Evolutionary conservation across 176 grass and related monocot species (phyloP), one percentile per base, ranked within the genome.

Genomic region (Cymbopogon citratus): DNA sequence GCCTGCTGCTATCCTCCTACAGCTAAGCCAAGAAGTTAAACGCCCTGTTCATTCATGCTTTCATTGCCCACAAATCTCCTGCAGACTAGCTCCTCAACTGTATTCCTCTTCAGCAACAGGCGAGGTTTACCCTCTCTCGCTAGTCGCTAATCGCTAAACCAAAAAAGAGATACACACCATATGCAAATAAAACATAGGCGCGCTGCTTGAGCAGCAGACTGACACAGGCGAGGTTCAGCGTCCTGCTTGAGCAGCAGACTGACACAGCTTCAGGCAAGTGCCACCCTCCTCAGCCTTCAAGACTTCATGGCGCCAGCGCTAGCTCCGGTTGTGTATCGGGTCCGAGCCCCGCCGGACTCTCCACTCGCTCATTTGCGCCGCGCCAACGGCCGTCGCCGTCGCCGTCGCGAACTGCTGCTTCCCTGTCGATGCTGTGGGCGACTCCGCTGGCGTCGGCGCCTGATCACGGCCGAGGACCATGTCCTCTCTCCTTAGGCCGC

Each of bases 271-370:
- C 74, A 76, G 34, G 51, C 26, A 77, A 71, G 52, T 38, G 48
- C 26, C 48, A 57, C 26, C 63, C 62, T 41, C 9, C 51, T 70
- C 74, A 46, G 49, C 33, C 33, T 6, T 70, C 74, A 35, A 29
- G 52, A 33, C 49, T 7, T 24, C 61, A 18, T 5, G 60, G 59
- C 24, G 24, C 11, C n/a, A 1, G n/a, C 41, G 9, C 80, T 57
- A 87, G 77, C 77, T 91, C 77, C 89, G 56, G 85, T 91, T 91
- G 81, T 91, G 89, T 87, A 91, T 91, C 15, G 89, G 89, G 28
- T 91, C 85, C 0, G 85, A 91, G 80, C 89, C 89, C 26, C 85
- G 85, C 65, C 89, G 70, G 54, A 91, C 89, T 66, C 89, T 84
- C 85, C 85, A 80, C 76, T 91, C 77, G 89, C 89, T 87, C 81